Evolutionary conservation across 345 rosid species (phyloP), one percentile per base, ranked within the genome.

Genomic region (Sonneratia caseolaris): DNA sequence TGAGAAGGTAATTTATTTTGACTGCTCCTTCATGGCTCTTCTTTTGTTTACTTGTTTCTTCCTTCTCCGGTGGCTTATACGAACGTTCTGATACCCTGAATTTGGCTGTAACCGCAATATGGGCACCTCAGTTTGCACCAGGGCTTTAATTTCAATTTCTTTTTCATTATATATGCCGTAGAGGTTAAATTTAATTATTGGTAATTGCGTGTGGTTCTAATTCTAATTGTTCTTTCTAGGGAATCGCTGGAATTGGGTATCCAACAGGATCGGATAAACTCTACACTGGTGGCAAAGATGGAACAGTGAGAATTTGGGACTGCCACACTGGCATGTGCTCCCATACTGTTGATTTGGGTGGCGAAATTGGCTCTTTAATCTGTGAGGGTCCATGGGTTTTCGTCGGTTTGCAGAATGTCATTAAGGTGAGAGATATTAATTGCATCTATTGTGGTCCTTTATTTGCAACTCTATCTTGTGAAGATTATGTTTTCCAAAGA

Each of bases 381-480:
- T 81, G 79, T 38, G 88, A 84, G 74, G 91, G 89, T 19, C 73
- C 82, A 11, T 88, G 96, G 96, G 79, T 86, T 15, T 88, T 90
- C 68, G 69, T 83, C 37, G 91, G 91, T 77, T 72, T 90, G 75
- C 86, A 78, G 21, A 80, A 85, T 71, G 73, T 70, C 7, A 74
- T 90, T n/a, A 86, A 87, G 91, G 91, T 72, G 59, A 72, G 6
- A 62, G 32, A 36, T 21, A 21, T 48, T 49, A 3, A 37, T 37
- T 40, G 48, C 24, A 40, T 45, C 53, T 71, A 22, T 32, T 45
- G 19, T 6, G 67, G 49, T 68, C 36, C 21, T 55, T 55, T 64
- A 0, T 24, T 10, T 15, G 27, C 45, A 32, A 16, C 35, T 27
- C 32, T 9, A 18, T 11, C 5, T 10, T 22, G 1, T 27, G 22